phyloP scores from a whole-genome alignment of 768 basidiomycete species.

The Psilocybe cyanescens region DNA sequence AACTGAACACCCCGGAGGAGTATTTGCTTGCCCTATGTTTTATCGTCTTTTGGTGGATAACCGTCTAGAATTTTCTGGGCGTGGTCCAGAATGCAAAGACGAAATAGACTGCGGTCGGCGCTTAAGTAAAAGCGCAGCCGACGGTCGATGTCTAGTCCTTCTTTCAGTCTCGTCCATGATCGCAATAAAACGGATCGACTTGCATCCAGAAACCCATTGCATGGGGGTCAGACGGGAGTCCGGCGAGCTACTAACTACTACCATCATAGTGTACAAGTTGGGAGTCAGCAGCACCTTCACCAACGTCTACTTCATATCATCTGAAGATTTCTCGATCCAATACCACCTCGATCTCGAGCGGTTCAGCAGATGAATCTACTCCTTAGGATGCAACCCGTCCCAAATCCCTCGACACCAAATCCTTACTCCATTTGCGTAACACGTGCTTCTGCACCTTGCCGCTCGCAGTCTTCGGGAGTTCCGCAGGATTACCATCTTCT shows the following conservation, averaged over 20 bases:
- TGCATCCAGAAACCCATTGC: background rate
- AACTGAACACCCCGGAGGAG: no score
- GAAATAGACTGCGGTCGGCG: slow-evolving; percentile 1
- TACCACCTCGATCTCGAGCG: background rate
- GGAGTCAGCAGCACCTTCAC: no score
- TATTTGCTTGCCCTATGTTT: no score
- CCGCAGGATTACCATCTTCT: slow-evolving; percentile 58
- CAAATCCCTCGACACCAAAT: slow-evolving; percentile 48
- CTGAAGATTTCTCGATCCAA: background rate
- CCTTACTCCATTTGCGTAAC: slow-evolving; percentile 68
- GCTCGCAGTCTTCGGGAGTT: slow-evolving; percentile 85
- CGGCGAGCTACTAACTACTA: no score
- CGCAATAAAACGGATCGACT: background rate
- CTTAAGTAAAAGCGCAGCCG: background rate
- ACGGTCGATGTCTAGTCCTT: background rate
- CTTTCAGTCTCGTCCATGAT: background rate
- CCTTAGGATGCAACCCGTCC: slow-evolving; percentile 33
- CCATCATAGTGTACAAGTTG: no score
- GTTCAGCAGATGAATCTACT: background rate
- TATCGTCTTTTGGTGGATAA: no score
- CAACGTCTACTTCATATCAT: no score
- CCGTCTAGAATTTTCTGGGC: slow-evolving; percentile 3
- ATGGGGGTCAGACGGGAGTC: no score
- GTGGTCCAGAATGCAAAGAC: slow-evolving; percentile 1
- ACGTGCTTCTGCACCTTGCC: slow-evolving; percentile 88